phyloP scores from a whole-genome alignment of 257 asterid species.

The Asclepias syriaca region DNA sequence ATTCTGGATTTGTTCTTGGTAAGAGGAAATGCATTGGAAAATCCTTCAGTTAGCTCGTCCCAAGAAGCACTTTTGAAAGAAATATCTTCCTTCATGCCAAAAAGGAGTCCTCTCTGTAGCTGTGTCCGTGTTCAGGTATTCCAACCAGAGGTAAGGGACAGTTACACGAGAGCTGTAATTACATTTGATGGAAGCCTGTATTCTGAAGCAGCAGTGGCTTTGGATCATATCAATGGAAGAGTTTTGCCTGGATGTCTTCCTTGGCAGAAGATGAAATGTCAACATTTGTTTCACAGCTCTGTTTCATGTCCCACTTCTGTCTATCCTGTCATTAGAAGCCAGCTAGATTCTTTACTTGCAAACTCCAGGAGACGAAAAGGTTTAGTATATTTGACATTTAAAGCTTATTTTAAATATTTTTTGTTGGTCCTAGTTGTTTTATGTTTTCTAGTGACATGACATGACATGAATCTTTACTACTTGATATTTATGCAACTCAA shows the following conservation, averaged over 20 bases:
- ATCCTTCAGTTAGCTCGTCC: conserved; percentile 50
- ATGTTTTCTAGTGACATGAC: not conserved
- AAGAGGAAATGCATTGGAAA: conserved; percentile 54
- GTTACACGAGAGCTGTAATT: conserved; percentile 54
- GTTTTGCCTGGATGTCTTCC: conserved; percentile 61
- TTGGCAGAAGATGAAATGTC: conserved; percentile 89
- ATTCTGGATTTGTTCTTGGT: conserved; percentile 47
- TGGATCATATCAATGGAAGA: conserved; percentile 73
- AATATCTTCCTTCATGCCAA: conserved; percentile 78
- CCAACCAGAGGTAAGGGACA: conserved; percentile 49
- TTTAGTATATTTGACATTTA: conserved; percentile 7
- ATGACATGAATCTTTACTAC: not conserved
- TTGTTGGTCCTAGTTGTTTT: not conserved
- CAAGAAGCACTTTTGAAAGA: conserved; percentile 70
- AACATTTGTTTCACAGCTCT: conserved; percentile 60
- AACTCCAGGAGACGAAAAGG: conserved; percentile 44
- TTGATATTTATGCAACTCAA: not conserved
- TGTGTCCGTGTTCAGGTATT: conserved; percentile 66
- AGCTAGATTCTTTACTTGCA: conserved; percentile 46
- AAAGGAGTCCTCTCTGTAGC: conserved; percentile 43
- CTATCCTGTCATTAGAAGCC: conserved; percentile 50
- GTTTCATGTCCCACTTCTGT: conserved; percentile 79
- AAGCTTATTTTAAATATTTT: not conserved
- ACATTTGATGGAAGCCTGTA: conserved; percentile 78
- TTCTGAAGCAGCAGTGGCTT: conserved; percentile 87